These are phyloP conservation scores for Cicer bijugum DNA, from an alignment of 306 rosid species.

Conservation along the genomic window DNA sequence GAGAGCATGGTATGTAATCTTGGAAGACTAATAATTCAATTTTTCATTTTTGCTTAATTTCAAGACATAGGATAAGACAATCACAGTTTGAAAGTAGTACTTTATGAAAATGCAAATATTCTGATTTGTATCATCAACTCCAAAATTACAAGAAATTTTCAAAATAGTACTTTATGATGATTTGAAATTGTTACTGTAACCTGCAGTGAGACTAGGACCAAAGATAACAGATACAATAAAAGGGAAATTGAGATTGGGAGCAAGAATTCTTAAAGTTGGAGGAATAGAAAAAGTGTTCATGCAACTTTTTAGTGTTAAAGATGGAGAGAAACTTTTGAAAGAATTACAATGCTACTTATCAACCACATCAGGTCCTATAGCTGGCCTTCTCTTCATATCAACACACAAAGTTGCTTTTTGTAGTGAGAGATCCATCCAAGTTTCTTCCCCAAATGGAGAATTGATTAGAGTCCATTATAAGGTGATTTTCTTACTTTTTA, in stretches of 20 bases:
- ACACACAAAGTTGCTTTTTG: conserved; percentile 74
- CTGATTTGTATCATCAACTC: neutral
- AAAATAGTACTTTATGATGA: conserved; percentile 3
- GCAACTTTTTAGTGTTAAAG: conserved; percentile 56
- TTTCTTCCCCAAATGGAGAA: conserved; percentile 60
- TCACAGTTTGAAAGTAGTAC: neutral
- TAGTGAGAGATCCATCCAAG: conserved; percentile 73
- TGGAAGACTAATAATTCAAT: neutral
- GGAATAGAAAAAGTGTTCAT: conserved; percentile 66
- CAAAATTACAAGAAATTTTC: neutral
- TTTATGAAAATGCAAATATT: conserved; percentile 15
- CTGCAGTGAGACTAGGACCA: conserved; percentile 66
- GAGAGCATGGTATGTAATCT: conserved; percentile 54
- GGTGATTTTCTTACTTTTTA: conserved; percentile 42
- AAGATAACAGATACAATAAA: conserved; percentile 72
- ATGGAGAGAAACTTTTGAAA: conserved; percentile 69
- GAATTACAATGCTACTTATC: conserved; percentile 75
- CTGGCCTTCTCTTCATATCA: conserved; percentile 89
- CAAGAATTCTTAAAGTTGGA: conserved; percentile 70
- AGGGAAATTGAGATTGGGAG: conserved; percentile 78
- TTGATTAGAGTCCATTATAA: conserved; percentile 60
- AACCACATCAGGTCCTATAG: conserved; percentile 82
- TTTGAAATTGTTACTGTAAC: conserved; percentile 9
- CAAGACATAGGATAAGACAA: neutral
- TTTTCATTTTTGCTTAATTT: conserved; percentile 14